Conservation (phyloP, 345 rosid species). For the Toxicodendron radicans region DNA sequence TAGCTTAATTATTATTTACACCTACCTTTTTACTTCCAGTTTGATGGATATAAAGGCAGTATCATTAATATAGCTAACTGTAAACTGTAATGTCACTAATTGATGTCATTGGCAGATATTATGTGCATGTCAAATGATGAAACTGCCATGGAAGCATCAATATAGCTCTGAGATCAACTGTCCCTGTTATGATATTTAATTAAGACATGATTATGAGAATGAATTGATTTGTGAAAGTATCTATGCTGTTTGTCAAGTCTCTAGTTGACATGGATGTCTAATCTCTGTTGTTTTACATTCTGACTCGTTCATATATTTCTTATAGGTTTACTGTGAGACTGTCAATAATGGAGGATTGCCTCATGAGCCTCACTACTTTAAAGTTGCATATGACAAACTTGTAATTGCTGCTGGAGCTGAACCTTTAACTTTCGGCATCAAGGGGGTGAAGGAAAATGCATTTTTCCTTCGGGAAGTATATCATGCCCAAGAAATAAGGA, state of each 20-base stretch:
- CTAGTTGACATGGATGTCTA: neutral
- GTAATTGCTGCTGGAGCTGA: slow-evolving; percentile 89
- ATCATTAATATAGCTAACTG: no score
- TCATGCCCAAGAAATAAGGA: slow-evolving; percentile 92
- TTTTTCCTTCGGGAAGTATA: slow-evolving; percentile 87
- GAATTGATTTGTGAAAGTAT: neutral
- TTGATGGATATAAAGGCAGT: neutral
- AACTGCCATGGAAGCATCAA: neutral
- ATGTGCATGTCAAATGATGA: neutral
- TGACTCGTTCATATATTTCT: neutral
- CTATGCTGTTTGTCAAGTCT: neutral
- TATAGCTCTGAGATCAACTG: neutral
- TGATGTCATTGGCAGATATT: neutral
- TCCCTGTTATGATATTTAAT: neutral
- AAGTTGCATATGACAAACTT: slow-evolving; percentile 89
- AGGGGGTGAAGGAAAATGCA: slow-evolving; percentile 87
- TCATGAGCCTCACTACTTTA: slow-evolving; percentile 67
- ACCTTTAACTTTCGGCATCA: slow-evolving; percentile 87
- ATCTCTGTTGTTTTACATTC: neutral
- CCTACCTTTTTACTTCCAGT: neutral
- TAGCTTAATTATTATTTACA: neutral
- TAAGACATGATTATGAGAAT: neutral
- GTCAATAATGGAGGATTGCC: slow-evolving; percentile 47
- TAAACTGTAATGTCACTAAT: no score
- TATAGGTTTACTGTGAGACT: slow-evolving; percentile 81